Evolutionary conservation across 2,329 filamentous ascomycete species (phyloP), one percentile per base, ranked within the genome.

Genomic region (Harringtonia aguacate): DNA sequence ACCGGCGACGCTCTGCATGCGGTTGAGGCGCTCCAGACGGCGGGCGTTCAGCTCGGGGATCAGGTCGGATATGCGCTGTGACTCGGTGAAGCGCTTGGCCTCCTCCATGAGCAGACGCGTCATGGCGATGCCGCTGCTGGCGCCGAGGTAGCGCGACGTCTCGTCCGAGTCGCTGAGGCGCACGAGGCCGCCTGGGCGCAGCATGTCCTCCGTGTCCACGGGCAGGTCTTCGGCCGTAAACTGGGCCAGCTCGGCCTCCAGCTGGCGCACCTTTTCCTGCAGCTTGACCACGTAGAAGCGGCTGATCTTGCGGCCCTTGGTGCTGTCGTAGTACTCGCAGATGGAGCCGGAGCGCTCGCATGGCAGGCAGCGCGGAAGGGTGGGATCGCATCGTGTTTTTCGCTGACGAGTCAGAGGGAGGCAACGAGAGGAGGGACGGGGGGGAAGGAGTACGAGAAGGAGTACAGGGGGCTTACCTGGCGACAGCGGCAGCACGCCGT

Each of bases 371-470:
- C 85, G 84, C 34, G 92, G 92, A 20, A 98, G 76, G 14, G 85
- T 86, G 4, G 92, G 86, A 64, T 97, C 92, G 69, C 92, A 98
- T 70, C 88, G 76, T 31, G 90, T 97, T 72, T 98, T 98, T 56
- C 90, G 81, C 89, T 94, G n/a, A n/a, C n/a, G n/a, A n/a, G n/a
- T n/a, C n/a, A n/a, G n/a, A n/a, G n/a, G n/a, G n/a, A n/a, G n/a
- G n/a, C n/a, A n/a, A n/a, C n/a, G n/a, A n/a, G n/a, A n/a, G n/a
- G 58, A 12, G 41, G n/a, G n/a, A n/a, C 2, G 35, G 38, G 14
- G 22, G n/a, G 24, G 35, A 34, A 45, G 43, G 38, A 40, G 7
- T n/a, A 36, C 31, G 27, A 45, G 36, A 31, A 33, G 22, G n/a
- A 39, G 24, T 24, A 10, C 45, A 21, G 18, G 5, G 24, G 20